Evolutionary conservation across 805 yeast genomes (phyloP), one percentile per base, ranked within the genome.

Genomic region (Metschnikowia arizonensis): DNA sequence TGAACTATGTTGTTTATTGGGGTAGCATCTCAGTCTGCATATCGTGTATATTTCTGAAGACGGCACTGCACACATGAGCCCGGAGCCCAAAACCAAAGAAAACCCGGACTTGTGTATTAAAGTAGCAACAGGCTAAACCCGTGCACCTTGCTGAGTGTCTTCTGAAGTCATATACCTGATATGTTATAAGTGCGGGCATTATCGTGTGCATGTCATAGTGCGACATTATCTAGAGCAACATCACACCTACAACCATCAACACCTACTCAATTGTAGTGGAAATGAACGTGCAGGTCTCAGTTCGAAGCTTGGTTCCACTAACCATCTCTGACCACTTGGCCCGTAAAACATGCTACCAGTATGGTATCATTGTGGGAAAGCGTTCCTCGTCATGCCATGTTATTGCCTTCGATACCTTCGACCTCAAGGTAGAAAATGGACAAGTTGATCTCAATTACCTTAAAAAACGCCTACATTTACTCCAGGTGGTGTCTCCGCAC

Each of bases 321-420:
- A 60, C 61, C 25, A 54, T 66, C 2, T 55, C 68, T 3, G 72
- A 66, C 53, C 64, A 59, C 29, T 41, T 56, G 3, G 49, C 64
- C 9, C 54, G 72, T 32, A 45, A 50, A 3, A 44, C 51, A 7
- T 30, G 42, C 2, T 49, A 45, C 29, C 41, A 40, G 2, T 52
- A 57, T 46, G 74, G 74, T 0, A 54, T 66, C 3, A 45, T 69
- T 17, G 44, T 66, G 12, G 73, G 73, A 1, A 26, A 38, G 6
- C 42, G 21, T 3, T 17, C 46, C 4, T 28, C 31, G 15, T 21
- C 24, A 1, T 11, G 42, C 5, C 17, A 38, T 18, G 47, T 59
- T 3, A 46, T 50, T 1, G 50, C 62, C 5, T 21, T 43, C 18
- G 62, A 61, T n/a, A 59, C 67, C 5, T 66, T 67, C 46, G 74